Evolutionary conservation across 768 basidiomycete genomes (phyloP).

Genomic region (Serendipita sp.): DNA sequence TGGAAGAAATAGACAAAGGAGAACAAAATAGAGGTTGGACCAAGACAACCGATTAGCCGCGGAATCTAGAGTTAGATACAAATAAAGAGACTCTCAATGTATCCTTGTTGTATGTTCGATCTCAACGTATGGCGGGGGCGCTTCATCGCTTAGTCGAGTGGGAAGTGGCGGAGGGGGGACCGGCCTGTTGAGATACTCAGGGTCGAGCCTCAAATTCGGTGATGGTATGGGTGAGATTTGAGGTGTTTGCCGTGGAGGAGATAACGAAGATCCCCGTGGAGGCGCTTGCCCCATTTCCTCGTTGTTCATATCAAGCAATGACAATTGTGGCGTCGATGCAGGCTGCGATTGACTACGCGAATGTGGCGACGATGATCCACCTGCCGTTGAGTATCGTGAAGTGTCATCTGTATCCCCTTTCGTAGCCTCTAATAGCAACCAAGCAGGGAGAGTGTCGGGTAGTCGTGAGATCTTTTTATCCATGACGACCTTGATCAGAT

Average conservation of each 20-base stretch:
- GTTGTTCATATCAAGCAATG: neutral
- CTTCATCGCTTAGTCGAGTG: too few species aligned
- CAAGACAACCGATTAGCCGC: too few species aligned
- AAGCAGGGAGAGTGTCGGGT: neutral
- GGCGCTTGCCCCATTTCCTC: neutral
- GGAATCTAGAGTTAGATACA: too few species aligned
- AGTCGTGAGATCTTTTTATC: neutral
- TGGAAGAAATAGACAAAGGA: neutral
- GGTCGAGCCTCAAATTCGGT: too few species aligned
- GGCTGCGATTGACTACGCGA: neutral
- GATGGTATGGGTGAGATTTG: too few species aligned
- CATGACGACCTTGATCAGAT: slow-evolving; percentile 6
- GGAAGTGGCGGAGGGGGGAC: too few species aligned
- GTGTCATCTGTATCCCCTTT: neutral
- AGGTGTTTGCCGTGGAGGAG: too few species aligned
- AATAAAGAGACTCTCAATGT: too few species aligned
- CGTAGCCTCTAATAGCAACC: neutral
- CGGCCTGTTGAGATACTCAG: too few species aligned
- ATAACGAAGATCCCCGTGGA: too few species aligned
- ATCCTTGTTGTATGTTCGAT: too few species aligned
- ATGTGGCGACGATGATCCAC: neutral
- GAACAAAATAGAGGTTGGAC: neutral
- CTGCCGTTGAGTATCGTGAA: neutral
- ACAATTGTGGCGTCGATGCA: neutral
- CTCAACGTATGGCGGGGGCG: too few species aligned